Conservation (phyloP, 257 asterid genomes). For the Verbena officinalis region DNA sequence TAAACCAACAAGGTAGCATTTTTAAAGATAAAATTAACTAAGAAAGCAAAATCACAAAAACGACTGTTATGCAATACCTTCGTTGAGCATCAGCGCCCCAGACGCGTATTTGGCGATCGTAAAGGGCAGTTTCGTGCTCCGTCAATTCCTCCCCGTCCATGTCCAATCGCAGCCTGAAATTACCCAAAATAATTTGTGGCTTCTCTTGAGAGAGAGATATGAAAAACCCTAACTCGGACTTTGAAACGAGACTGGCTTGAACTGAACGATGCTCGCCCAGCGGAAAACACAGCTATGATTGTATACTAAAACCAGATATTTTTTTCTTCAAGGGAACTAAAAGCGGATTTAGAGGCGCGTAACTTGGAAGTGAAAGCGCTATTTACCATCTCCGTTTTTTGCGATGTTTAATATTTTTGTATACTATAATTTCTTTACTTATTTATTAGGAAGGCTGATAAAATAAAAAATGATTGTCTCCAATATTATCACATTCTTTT, state of each 20-base stretch:
- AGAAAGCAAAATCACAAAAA: not conserved
- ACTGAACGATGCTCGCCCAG: not conserved
- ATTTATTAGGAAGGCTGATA: too few relatives aligned
- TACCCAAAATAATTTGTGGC: not conserved
- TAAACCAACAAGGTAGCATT: not conserved
- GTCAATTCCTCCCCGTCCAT: constrained; percentile 83
- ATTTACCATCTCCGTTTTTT: not conserved
- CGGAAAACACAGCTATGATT: not conserved
- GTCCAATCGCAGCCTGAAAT: constrained; percentile 37
- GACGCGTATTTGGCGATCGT: constrained; percentile 98
- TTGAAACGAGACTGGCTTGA: not conserved
- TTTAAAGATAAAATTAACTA: not conserved
- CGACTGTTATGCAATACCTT: constrained; percentile 44
- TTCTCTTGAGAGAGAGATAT: not conserved
- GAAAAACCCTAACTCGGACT: constrained; percentile 39
- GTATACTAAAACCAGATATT: too few relatives aligned
- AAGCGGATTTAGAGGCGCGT: not conserved
- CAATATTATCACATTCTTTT: too few relatives aligned
- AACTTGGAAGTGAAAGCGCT: not conserved
- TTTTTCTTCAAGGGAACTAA: too few relatives aligned
- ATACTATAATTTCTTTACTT: too few relatives aligned
- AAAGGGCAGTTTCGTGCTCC: constrained; percentile 98
- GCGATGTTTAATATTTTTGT: too few relatives aligned
- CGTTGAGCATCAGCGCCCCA: constrained; percentile 99
- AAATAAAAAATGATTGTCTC: too few relatives aligned